Evolutionary conservation across 331 rosid genomes (phyloP), one percentile per base, ranked within the genome.

Genomic region (Malus hybrid): DNA sequence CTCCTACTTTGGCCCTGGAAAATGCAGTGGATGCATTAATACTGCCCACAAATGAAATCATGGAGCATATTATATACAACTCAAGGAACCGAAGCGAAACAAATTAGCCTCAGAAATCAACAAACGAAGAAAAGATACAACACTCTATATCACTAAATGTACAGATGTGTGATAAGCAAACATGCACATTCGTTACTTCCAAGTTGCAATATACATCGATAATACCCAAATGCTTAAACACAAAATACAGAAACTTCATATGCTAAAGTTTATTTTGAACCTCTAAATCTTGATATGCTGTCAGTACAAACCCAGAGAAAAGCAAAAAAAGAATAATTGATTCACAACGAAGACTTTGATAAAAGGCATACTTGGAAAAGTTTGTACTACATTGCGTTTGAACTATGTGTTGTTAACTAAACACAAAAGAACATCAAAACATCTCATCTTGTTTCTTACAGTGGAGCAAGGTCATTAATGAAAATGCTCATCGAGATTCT

Each of bases 1-100:
- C 87, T 85, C 91, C 89, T 36, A 77, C 82, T 84, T 75, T 64
- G 73, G 71, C 87, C 91, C 89, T 87, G 98, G 89, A 88, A 91
- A 90, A 91, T 61, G 83, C 93, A 89, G 77, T 85, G 87, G 79
- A 83, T 77, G 85, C 83, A 88, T 88, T 86, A 85, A 88, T 78
- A 61, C 63, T 78, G 84, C 75, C 83, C 83, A 72, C 79, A 80
- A 53, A 53, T 53, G 58, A 53, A 53, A 18, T 53, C 58, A 6
- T 53, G 58, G 22, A 7, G 3, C 63, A 75, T 70, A 77, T 75
- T 71, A 34, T 32, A 48, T 52, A 57, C 63, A 44, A 18, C 44
- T 11, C 63, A 39, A 32, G 72, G 78, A 63, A 66, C 70, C 52
- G 52, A 74, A 63, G 34, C 50, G 52, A 63, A 74, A 20, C 24